These are phyloP conservation scores for Emmonsiellopsis sp. DNA, from an alignment of 2,329 filamentous ascomycete genomes.

Conservation along the genomic window DNA sequence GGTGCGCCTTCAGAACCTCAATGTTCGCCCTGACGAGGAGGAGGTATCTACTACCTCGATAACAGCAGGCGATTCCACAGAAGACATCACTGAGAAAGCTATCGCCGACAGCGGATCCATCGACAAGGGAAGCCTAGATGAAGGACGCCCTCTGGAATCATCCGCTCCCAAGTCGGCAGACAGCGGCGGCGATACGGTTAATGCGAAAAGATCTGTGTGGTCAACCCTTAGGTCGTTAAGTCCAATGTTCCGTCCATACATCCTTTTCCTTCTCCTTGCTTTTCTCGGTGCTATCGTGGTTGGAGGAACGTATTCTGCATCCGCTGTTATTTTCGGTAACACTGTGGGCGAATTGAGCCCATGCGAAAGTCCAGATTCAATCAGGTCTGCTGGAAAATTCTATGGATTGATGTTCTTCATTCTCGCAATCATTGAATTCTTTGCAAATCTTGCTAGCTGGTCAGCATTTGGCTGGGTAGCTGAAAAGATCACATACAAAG, in stretches of 20 bases:
- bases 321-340: conserved; percentile 52
- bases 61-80: conserved; percentile 1
- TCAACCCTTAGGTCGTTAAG: conserved; percentile 16
- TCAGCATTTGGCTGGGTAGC: conserved; percentile 49
- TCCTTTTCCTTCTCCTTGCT: conserved; percentile 37
- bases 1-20: conserved; percentile 33
- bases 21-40: conserved; percentile 5
- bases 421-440: conserved; percentile 49
- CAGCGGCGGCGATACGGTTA: conserved; percentile 13
- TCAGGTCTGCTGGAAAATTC: conserved; percentile 42
- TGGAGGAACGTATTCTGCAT: conserved; percentile 48
- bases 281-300: conserved; percentile 44
- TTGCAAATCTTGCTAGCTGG: conserved; percentile 54
- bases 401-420: conserved; percentile 53
- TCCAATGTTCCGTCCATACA: conserved; percentile 32
- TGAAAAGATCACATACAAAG: conserved; percentile 55
- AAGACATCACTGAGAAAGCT: conserved; percentile 1
- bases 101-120: neutral
- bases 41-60: conserved; percentile 2
- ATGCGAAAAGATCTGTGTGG: conserved; percentile 3
- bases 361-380: conserved; percentile 40
- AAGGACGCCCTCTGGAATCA: conserved; percentile 2
- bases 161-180: conserved; percentile 8
- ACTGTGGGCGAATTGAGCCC: conserved; percentile 49
- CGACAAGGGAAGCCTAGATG: neutral